Percentiles rank a stretch among this genome's conserved stretches.
Evolutionary conservation across 768 basidiomycete species (phyloP).

Genomic region (Roridomyces roridus): DNA sequence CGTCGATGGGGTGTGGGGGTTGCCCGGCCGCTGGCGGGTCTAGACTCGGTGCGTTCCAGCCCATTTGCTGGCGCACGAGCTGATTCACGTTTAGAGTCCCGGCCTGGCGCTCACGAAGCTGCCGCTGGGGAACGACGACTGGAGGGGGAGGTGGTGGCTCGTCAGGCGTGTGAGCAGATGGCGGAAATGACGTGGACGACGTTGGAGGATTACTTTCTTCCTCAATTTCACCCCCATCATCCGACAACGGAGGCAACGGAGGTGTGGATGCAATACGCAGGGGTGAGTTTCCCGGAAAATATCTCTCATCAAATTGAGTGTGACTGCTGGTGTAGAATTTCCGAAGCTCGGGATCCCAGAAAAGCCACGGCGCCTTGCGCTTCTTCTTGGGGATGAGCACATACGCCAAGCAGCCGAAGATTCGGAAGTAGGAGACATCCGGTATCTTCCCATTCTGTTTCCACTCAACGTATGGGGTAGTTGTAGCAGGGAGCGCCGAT

Average conservation of each 20-base stretch:
- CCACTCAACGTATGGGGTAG: slow-evolving; percentile 32
- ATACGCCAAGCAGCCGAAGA: slow-evolving; percentile 33
- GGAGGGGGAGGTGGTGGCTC: background rate
- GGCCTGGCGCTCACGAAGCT: background rate
- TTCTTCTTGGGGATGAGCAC: slow-evolving; percentile 33
- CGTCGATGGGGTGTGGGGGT: background rate
- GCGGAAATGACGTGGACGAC: background rate
- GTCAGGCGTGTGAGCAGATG: background rate
- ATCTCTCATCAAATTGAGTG: slow-evolving; percentile 33
- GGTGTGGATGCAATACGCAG: background rate
- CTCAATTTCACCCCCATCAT: background rate
- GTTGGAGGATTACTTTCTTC: background rate
- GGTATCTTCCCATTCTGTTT: slow-evolving; percentile 25
- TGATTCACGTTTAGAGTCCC: background rate
- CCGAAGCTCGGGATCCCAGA: slow-evolving; percentile 27
- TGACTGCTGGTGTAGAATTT: slow-evolving; percentile 22
- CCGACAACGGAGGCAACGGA: background rate
- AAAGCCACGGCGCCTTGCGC: slow-evolving; percentile 28
- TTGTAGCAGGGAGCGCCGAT: slow-evolving; percentile 15
- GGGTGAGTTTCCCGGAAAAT: slow-evolving; percentile 27
- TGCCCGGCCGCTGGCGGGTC: background rate
- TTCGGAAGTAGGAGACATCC: slow-evolving; percentile 24
- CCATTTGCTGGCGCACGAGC: background rate
- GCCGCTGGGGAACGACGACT: background rate
- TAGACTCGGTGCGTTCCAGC: too few species aligned